Evolutionary conservation across 2,329 filamentous ascomycete species (phyloP), one percentile per base, ranked within the genome.

Genomic region (Ophiostoma sp.): DNA sequence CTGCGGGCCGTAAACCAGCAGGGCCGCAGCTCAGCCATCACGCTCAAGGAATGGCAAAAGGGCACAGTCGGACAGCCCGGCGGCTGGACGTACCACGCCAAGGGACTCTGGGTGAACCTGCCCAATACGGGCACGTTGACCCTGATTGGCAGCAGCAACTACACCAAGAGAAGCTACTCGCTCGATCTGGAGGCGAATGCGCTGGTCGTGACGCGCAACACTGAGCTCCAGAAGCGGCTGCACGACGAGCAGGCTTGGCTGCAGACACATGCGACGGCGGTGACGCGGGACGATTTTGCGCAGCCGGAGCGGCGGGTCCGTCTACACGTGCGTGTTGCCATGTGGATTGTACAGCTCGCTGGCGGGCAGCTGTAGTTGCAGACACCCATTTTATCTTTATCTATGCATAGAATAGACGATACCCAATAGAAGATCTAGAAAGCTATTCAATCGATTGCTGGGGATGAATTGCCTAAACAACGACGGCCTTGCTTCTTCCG

Each of bases 81-180:
- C 0, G 94, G 92, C 0, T 99, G 96, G 95, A 97, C 94, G 0
- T 99, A 99, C 78, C 95, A 99, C 75, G 95, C 95, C 64, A 99
- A 99, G 78, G 95, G 95, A 0, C 82, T 98, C 2, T 98, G 94
- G 94, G 83, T 97, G 40, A 92, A 91, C 0, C 82, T 94, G 67
- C 86, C 89, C 0, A 85, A 89, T 64, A 77, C 82, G 47, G 80
- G 87, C 52, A 93, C 93, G 0, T 82, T 98, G 68, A 96, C 89
- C 44, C 83, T 98, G 18, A 85, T 99, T 0, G 95, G 95, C 1
- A 96, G 91, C 76, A 95, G 90, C 9, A 99, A 99, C 76, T 99
- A 98, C 78, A 99, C 95, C 0, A 93, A 95, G 77, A 84, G 95
- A 42, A 96, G 92, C 75, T 98, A 99, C 78, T 89, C 89, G 55